Conservation (phyloP, 2,329 filamentous ascomycete species). For the Fusarium dimerum region DNA sequence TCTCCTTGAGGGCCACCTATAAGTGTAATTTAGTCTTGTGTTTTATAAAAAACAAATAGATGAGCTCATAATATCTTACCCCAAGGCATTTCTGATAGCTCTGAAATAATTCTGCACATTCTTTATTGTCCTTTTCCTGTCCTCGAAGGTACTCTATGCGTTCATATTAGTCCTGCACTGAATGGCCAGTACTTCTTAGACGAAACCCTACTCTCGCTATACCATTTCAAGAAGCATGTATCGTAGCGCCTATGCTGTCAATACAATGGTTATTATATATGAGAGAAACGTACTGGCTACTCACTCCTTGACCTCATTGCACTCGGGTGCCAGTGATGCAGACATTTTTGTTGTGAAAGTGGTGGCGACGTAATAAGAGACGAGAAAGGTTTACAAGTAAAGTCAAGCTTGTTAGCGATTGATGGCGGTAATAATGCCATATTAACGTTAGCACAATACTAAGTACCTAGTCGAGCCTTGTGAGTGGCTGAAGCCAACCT, state of each 20-base stretch:
- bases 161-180: constrained; percentile 11
- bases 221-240: constrained; percentile 98
- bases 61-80: constrained; percentile 51
- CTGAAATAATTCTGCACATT: constrained; percentile 84
- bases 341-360: constrained; percentile 64
- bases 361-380: constrained; percentile 20
- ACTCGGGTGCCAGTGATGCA: constrained; percentile 90
- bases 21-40: neutral
- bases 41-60: neutral
- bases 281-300: constrained; percentile 28
- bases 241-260: constrained; percentile 74
- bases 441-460: too few species aligned
- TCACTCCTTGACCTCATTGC: constrained; percentile 94
- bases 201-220: constrained; percentile 81
- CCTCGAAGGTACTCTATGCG: constrained; percentile 82
- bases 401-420: too few species aligned
- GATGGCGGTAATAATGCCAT: too few species aligned
- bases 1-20: constrained; percentile 71
- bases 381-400: constrained; percentile 10
- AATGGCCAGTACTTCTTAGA: constrained; percentile 12
- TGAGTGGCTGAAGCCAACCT: neutral
- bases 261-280: neutral
- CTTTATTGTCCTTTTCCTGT: constrained; percentile 75
- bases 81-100: constrained; percentile 85
- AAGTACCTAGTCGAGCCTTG: neutral